A percentile compares a stretch with the other conserved stretches of the same genome.
These are phyloP conservation scores for Botrytis galanthina DNA, from an alignment of 2,329 filamentous ascomycete species.

Conservation along the genomic window DNA sequence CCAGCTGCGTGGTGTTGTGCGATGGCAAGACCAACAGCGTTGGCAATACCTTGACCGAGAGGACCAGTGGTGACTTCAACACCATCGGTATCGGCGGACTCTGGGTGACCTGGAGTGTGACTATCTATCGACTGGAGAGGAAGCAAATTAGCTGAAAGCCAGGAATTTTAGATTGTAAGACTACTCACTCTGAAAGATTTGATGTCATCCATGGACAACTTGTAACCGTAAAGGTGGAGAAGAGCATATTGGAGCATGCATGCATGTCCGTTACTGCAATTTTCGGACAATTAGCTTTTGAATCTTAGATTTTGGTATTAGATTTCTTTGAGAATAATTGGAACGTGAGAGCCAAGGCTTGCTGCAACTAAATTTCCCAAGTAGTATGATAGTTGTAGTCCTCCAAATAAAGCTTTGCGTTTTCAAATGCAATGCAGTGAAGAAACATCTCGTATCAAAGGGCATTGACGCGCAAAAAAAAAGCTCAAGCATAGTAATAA, in stretches of 20 bases:
- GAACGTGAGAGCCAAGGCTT: neutral
- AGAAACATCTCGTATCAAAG: neutral
- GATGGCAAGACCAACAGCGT: conserved; percentile 96
- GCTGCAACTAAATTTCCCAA: neutral
- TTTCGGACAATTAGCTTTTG: conserved; percentile 13
- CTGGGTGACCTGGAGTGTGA: conserved; percentile 94
- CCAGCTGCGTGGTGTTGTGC: conserved; percentile 89
- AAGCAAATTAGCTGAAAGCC: conserved; percentile 13
- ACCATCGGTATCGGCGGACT: conserved; percentile 93
- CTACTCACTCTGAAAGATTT: conserved; percentile 88
- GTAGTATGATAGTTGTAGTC: neutral
- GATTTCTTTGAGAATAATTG: neutral
- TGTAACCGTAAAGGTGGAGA: conserved; percentile 94
- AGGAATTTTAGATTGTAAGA: neutral
- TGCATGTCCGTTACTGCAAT: conserved; percentile 84
- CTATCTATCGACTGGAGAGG: conserved; percentile 50
- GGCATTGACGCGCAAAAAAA: neutral
- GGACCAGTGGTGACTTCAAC: conserved; percentile 98
- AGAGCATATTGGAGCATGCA: conserved; percentile 99
- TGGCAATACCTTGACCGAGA: conserved; percentile 94
- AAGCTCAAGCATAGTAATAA: neutral
- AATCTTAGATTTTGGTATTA: neutral
- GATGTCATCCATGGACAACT: conserved; percentile 80
- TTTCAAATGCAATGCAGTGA: neutral
- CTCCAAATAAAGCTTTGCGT: too few relatives aligned